phyloP scores from a whole-genome alignment of 2,329 filamentous ascomycete species.

The Colletotrichum navitas region DNA sequence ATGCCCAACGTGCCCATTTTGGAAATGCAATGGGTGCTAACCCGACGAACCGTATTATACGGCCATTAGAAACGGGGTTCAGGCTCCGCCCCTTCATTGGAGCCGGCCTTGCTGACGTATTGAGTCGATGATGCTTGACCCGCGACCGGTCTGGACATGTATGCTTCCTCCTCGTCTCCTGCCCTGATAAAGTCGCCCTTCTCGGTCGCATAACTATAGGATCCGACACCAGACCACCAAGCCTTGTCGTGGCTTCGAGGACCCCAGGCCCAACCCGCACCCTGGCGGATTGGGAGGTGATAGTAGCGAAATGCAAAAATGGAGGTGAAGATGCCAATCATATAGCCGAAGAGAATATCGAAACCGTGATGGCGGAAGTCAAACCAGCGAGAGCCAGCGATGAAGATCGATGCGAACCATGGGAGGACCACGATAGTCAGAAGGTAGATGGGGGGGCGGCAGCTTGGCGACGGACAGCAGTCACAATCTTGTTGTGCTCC shows the following conservation, averaged over 20 bases:
- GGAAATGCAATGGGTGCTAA: constrained; percentile 17
- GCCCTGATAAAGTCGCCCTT: constrained; percentile 47
- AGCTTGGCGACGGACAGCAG: constrained; percentile 75
- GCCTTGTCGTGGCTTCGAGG: constrained; percentile 78
- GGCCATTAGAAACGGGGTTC: constrained; percentile 30
- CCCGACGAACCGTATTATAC: not conserved
- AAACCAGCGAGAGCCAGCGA: constrained; percentile 87
- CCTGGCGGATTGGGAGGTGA: constrained; percentile 82
- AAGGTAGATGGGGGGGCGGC: constrained; percentile 88
- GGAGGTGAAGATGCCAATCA: constrained; percentile 79
- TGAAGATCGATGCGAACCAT: constrained; percentile 81
- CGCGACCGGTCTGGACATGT: constrained; percentile 21
- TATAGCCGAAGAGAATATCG: constrained; percentile 87
- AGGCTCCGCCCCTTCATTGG: constrained; percentile 24
- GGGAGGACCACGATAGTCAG: constrained; percentile 78
- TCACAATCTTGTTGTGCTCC: constrained; percentile 55
- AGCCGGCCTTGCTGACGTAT: constrained; percentile 30
- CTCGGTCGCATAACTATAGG: constrained; percentile 66
- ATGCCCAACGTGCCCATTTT: constrained; percentile 28
- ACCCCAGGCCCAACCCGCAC: constrained; percentile 91
- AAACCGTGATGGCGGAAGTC: constrained; percentile 94
- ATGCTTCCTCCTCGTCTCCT: constrained; percentile 50
- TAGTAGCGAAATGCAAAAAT: constrained; percentile 87
- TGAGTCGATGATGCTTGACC: constrained; percentile 33
- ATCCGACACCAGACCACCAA: constrained; percentile 82